Base-by-base conservation (phyloP, 768 basidiomycete species). In the Tubosaeta sp. region DNA sequence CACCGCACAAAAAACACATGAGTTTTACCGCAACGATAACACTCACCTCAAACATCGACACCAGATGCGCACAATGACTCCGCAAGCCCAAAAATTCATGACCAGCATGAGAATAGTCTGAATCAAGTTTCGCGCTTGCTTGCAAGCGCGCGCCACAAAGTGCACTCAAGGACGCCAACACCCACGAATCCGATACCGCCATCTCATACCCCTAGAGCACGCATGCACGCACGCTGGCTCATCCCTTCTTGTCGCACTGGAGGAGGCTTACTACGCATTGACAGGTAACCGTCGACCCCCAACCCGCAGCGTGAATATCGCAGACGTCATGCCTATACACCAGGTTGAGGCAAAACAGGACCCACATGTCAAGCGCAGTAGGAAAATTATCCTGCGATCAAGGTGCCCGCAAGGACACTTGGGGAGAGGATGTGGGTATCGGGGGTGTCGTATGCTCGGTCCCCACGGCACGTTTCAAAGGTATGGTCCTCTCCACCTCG, bases 381-480 rank as follows among this genome's bases (percentile, higher is more conserved):
- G 38, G 1, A 9, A 18, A 11, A 4, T 14, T 38, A 0, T 19
- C 29, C 25, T 12, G 39, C 53, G 46, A 54, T 14, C 53, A 56
- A 54, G 54, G 62, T 59, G 36, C 44, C 53, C 55, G 34, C 2
- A 6, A 34, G 52, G 49, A 56, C 56, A 34, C 62, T 31, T 13
- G 45, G 62, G 51, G 51, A 38, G 62, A 63, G 47, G 44, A 51
- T 51, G 27, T 27, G n/a, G 8, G 49, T 21, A 39, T 13, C 22
- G 16, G 25, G 46, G n/a, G 27, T 27, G 25, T 13, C 19, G 9
- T 47, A 54, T 69, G 71, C 77, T 79, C 78, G 61, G 71, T 79
- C 80, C 72, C 78, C 77, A 71, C 78, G 68, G 72, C 78, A 75
- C 76, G 6, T 82, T 78, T 76, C 77, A 82, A 78, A 72, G 51